These are phyloP conservation scores for Heliocybe sulcata DNA, from an alignment of 1,284 basidiomycete genomes.

Conservation along the genomic window DNA sequence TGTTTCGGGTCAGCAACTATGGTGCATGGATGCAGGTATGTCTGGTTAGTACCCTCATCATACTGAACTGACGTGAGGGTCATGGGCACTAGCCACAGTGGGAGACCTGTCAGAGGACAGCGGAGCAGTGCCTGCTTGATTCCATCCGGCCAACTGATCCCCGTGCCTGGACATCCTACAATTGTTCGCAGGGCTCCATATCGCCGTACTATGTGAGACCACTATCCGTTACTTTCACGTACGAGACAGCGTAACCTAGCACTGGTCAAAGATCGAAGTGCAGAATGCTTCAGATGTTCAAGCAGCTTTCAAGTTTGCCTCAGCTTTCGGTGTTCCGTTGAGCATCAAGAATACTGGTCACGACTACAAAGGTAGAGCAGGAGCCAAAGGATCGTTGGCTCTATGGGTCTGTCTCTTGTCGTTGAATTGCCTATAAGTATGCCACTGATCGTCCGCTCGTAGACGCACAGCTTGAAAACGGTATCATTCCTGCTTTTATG, in stretches of 20 bases:
- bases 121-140: conserved; percentile 21
- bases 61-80: neutral
- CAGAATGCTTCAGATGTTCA: conserved; percentile 21
- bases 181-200: conserved; percentile 23
- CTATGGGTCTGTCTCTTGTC: conserved; percentile 27
- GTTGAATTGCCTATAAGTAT: no score
- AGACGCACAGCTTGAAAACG: conserved; percentile 18
- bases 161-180: conserved; percentile 13
- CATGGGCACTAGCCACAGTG: conserved; percentile 18
- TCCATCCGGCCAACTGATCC: conserved; percentile 17
- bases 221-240: neutral
- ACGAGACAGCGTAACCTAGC: neutral
- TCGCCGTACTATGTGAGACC: conserved; percentile 21
- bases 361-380: conserved; percentile 26
- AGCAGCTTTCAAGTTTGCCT: conserved; percentile 24
- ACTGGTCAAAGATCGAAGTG: conserved; percentile 22
- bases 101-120: conserved; percentile 21
- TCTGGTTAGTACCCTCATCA: neutral
- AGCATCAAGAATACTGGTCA: conserved; percentile 35
- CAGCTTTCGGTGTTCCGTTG: conserved; percentile 22
- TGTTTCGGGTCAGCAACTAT: conserved; percentile 19
- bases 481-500: conserved; percentile 10
- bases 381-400: conserved; percentile 23
- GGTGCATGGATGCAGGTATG: conserved; percentile 22
- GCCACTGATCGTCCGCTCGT: neutral